A percentile compares a stretch with the other conserved stretches of the same genome.
These are phyloP conservation scores for Apiospora malaysiana DNA, from an alignment of 2,329 filamentous ascomycete genomes.

Conservation along the genomic window DNA sequence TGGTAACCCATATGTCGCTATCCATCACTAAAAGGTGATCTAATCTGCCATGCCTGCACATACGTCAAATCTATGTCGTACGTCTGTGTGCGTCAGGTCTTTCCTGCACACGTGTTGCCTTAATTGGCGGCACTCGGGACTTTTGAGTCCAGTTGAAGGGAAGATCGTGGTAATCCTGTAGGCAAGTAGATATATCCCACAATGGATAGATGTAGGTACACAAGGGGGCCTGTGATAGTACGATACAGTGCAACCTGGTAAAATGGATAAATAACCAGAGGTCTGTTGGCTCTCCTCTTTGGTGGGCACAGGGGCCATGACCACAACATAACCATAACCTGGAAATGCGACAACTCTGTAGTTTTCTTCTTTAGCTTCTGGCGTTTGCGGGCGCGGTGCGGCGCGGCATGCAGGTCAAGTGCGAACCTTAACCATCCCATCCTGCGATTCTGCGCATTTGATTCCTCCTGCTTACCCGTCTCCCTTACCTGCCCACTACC, in stretches of 20 bases:
- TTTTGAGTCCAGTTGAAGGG: background rate
- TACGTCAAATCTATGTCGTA: background rate
- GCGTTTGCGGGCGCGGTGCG: background rate
- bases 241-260: background rate
- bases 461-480: background rate
- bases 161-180: background rate
- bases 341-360: too few relatives aligned
- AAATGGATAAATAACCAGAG: background rate
- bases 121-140: background rate
- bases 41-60: background rate
- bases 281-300: background rate
- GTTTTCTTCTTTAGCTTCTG: too few relatives aligned
- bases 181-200: too few relatives aligned
- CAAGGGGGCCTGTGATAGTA: too few relatives aligned
- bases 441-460: background rate
- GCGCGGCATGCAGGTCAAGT: background rate
- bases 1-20: background rate
- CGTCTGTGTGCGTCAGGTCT: background rate
- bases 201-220: too few relatives aligned
- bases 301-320: too few relatives aligned
- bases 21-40: background rate
- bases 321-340: too few relatives aligned
- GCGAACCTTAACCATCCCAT: background rate
- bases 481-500: background rate
- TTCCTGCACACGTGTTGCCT: background rate